Conservation (phyloP, 352 stramenopile species). For the Phytophthora pistaciae region DNA sequence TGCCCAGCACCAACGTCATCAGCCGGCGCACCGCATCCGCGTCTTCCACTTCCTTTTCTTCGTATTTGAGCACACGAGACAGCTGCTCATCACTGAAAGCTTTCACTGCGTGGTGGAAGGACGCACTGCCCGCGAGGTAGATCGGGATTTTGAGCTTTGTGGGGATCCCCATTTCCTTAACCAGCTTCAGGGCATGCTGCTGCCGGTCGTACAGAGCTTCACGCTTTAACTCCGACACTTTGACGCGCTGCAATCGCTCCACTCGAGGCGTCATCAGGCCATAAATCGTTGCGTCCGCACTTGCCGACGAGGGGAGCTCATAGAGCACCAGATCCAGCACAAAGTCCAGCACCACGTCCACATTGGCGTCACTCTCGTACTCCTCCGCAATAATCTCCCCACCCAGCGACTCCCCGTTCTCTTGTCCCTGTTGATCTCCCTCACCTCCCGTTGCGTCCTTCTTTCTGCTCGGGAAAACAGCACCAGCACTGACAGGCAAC, state of each 20-base stretch:
- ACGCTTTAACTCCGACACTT: constrained; percentile 48
- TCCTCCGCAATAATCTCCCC: constrained; percentile 10
- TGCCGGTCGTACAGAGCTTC: constrained; percentile 71
- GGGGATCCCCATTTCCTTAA: constrained; percentile 60
- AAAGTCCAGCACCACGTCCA: constrained; percentile 73
- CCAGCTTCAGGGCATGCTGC: constrained; percentile 63
- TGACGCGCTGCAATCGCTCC: constrained; percentile 60
- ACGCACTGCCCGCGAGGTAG: constrained; percentile 67
- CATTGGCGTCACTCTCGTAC: constrained; percentile 26
- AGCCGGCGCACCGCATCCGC: constrained; percentile 42
- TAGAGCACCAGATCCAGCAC: constrained; percentile 76
- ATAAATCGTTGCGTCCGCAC: constrained; percentile 25
- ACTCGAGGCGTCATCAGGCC: constrained; percentile 58
- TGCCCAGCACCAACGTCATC: constrained; percentile 70
- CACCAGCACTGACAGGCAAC: constrained; percentile 45
- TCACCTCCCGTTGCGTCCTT: background rate
- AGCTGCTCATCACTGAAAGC: constrained; percentile 77
- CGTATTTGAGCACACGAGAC: constrained; percentile 68
- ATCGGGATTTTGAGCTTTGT: constrained; percentile 51
- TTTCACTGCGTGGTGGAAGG: constrained; percentile 75
- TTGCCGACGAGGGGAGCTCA: constrained; percentile 37
- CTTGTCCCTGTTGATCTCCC: background rate
- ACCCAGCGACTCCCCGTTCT: background rate
- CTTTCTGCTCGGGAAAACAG: constrained; percentile 18
- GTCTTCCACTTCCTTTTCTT: constrained; percentile 58